Conservation (phyloP, 176 grass and related monocot genomes). For the Oryza nivara region DNA sequence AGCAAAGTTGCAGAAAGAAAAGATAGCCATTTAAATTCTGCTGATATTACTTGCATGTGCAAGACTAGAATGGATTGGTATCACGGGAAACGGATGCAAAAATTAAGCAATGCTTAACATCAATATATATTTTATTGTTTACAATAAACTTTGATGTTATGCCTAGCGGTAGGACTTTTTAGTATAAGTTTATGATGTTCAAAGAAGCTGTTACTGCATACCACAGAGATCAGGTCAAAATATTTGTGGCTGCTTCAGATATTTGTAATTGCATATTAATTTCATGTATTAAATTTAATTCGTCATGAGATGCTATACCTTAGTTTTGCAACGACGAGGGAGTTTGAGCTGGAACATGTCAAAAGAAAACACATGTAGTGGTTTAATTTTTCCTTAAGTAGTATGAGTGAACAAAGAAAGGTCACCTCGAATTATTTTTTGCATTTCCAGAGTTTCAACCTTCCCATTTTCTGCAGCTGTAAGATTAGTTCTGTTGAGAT, state of each 20-base stretch:
- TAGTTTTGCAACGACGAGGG: not conserved
- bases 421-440: not conserved
- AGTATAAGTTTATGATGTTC: conserved; percentile 8
- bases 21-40: conserved; percentile 11
- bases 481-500: not conserved
- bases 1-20: conserved; percentile 23
- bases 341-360: not conserved
- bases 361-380: conserved; percentile 2
- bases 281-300: not conserved
- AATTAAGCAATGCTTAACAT: not conserved
- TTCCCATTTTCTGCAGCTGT: not conserved
- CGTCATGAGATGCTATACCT: not conserved
- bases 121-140: not conserved
- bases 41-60: not conserved
- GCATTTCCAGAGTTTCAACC: not conserved
- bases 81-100: not conserved
- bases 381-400: not conserved
- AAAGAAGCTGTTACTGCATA: not conserved
- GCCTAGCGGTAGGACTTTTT: conserved; percentile 9
- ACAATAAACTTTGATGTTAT: not conserved
- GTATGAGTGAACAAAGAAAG: not conserved
- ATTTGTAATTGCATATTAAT: not conserved
- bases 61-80: not conserved
- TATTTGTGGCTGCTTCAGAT: not conserved
- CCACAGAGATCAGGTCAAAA: not conserved